These are phyloP conservation scores for Haplosporangium gracile DNA, from an alignment of 192 early-diverging fungal species.

Conservation along the genomic window DNA sequence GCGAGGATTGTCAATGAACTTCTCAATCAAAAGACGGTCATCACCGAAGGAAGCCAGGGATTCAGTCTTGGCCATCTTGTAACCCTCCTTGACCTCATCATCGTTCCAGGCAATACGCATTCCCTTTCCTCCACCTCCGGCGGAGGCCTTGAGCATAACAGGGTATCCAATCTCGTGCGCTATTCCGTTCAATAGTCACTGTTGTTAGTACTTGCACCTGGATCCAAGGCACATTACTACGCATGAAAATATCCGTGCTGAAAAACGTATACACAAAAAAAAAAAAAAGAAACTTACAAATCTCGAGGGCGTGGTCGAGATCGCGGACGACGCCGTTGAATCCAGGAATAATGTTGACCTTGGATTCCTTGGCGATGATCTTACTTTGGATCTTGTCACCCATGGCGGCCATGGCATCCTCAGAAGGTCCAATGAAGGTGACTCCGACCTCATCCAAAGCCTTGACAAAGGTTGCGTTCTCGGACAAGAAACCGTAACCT, in stretches of 20 bases:
- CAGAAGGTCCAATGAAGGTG: constrained; percentile 79
- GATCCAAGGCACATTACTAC: no score
- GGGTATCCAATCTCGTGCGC: constrained; percentile 79
- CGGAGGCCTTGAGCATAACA: constrained; percentile 89
- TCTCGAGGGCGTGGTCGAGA: constrained; percentile 80
- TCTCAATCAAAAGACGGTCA: constrained; percentile 90
- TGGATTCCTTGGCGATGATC: constrained; percentile 77
- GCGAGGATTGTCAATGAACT: constrained; percentile 88
- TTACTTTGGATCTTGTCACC: constrained; percentile 89
- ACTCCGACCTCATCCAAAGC: constrained; percentile 79
- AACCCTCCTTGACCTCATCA: constrained; percentile 78
- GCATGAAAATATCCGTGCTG: background rate
- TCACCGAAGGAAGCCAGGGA: constrained; percentile 90
- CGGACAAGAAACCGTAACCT: constrained; percentile 95
- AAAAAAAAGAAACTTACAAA: constrained; percentile 57
- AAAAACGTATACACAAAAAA: background rate
- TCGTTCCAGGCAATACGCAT: constrained; percentile 85
- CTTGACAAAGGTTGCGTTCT: constrained; percentile 88
- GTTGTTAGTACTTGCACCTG: background rate
- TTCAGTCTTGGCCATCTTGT: constrained; percentile 84
- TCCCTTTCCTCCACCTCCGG: constrained; percentile 88
- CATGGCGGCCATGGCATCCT: constrained; percentile 79
- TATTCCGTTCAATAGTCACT: constrained; percentile 2
- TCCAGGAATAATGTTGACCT: constrained; percentile 88
- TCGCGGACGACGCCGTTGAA: constrained; percentile 86